phyloP scores from a whole-genome alignment of 1,139 yeast genomes.

The Blastobotrys serpentis region DNA sequence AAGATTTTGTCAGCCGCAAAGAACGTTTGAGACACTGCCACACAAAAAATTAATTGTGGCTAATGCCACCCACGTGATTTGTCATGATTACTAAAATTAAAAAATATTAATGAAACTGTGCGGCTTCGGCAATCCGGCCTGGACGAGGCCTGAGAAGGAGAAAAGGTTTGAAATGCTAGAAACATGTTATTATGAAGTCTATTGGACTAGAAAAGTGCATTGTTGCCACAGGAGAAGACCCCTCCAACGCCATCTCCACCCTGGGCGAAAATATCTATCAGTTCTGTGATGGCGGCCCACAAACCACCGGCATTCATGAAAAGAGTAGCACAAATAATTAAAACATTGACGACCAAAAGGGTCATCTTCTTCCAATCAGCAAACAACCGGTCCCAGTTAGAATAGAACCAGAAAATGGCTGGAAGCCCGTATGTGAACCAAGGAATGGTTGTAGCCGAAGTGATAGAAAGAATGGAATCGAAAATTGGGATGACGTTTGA shows the following conservation, averaged over 20 bases:
- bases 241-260: background rate
- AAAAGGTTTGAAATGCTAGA: too few species aligned
- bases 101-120: too few species aligned
- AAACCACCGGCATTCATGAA: background rate
- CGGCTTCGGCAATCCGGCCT: too few species aligned
- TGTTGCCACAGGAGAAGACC: background rate
- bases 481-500: background rate
- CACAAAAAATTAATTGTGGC: background rate
- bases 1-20: slow-evolving; percentile 1
- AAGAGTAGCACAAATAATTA: background rate
- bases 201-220: background rate
- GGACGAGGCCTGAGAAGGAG: too few species aligned
- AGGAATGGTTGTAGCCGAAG: background rate
- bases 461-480: slow-evolving; percentile 1
- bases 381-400: background rate
- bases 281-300: background rate
- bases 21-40: background rate
- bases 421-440: slow-evolving; percentile 3
- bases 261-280: background rate
- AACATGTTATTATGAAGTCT: background rate
- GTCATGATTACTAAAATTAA: too few species aligned
- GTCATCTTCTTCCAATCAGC: background rate
- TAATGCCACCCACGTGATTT: background rate
- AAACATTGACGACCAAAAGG: background rate
- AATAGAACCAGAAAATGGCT: background rate